Base-by-base conservation (phyloP, 371 early-diverging fungal genomes). In the Fennellomyces sp. region DNA sequence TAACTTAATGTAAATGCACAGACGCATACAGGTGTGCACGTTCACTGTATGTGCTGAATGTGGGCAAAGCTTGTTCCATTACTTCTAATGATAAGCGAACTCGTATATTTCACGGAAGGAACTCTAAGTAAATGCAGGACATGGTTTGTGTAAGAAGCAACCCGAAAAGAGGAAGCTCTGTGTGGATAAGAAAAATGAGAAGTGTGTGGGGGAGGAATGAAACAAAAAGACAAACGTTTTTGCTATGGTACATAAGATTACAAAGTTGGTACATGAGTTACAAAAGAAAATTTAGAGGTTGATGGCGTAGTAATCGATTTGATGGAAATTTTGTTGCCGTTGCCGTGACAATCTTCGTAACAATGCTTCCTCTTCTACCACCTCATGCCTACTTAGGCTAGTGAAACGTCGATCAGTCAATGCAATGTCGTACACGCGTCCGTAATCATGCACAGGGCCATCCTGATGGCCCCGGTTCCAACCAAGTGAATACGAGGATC, bases 391-490 rank as follows among this genome's bases (percentile, higher is more conserved):
- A 17, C 42, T 60, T 41, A 73, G 52, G 36, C 64, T 55, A 7
- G 70, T 71, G 39, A 72, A 60, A 27, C 56, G 50, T 15, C 75
- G 52, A 49, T 75, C 69, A 17, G 65, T 64, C 4, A 73, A 41
- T n/a, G 72, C 76, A n/a, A 80, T 42, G 25, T 65, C 66, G 41
- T 80, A 80, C 1, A 73, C 73, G 48, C 69, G 75, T 15, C 70
- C 69, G 53, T 80, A 80, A 39, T 80, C 80, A 50, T 80, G 69
- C 28, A 80, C 68, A 47, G 80, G 80, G n/a, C 80, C 80, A 12
- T 42, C 49, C n/a, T 63, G 58, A 17, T 55, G 60, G 23, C 66
- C 65, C 25, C 83, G 73, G 54, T 86, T 79, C 86, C 86, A 88
- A 11, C 78, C 83, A 58, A 88, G 64, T 5, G 74, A 64, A 23